These are phyloP conservation scores for Phytopythium oedochilum DNA, from an alignment of 352 stramenopile species.

Conservation along the genomic window DNA sequence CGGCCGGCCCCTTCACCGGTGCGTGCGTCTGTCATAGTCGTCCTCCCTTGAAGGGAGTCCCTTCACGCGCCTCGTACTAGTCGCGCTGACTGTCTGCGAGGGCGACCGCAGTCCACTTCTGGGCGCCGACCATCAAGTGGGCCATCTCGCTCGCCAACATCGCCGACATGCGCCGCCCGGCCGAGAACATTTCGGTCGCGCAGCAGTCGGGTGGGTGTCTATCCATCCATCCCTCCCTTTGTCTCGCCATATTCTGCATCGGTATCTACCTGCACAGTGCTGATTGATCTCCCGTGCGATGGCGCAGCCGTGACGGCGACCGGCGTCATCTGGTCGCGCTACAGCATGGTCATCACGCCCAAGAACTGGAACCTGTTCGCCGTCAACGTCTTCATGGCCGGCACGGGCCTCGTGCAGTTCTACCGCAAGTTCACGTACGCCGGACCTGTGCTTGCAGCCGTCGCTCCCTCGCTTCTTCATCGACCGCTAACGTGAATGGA, in stretches of 20 bases:
- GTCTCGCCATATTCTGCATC: too few species aligned
- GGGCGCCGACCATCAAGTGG: conserved; percentile 87
- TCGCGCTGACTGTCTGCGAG: too few species aligned
- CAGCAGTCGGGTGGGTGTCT: conserved; percentile 62
- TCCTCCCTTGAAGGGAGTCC: not conserved
- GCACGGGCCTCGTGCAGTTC: conserved; percentile 75
- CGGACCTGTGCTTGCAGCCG: too few species aligned
- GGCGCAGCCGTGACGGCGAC: conserved; percentile 49
- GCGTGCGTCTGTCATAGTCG: not conserved
- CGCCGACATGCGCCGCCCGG: conserved; percentile 73
- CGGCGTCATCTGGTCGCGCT: conserved; percentile 82
- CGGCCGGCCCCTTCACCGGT: conserved; percentile 85
- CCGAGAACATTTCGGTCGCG: conserved; percentile 73
- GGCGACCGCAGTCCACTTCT: conserved; percentile 84
- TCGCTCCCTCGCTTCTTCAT: not conserved
- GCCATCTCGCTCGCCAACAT: conserved; percentile 83
- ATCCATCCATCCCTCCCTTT: too few species aligned
- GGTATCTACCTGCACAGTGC: not conserved
- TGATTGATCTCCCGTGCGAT: not conserved
- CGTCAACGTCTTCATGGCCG: conserved; percentile 84
- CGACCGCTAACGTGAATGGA: not conserved
- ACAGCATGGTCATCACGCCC: conserved; percentile 81
- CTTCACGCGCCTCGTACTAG: not conserved
- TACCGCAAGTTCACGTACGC: conserved; percentile 72
- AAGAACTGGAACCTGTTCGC: conserved; percentile 88